Evolutionary conservation across 345 rosid genomes (phyloP).

Genomic region (Gossypium mustelinum): DNA sequence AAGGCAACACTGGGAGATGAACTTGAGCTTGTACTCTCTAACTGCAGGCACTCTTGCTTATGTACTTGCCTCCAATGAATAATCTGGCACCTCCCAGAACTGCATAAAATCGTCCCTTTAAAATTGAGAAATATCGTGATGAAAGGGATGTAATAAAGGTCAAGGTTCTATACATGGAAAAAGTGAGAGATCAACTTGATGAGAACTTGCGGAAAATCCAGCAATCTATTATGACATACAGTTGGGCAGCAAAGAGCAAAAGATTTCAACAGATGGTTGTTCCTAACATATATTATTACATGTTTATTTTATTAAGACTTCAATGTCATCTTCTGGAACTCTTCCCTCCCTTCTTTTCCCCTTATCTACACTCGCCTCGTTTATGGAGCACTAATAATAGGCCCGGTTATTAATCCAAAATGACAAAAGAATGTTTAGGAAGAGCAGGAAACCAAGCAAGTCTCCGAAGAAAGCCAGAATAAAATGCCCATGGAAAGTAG

Average conservation of each 20-base stretch:
- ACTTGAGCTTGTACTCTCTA: conserved; percentile 35
- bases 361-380: neutral
- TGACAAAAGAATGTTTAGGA: neutral
- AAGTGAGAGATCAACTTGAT: neutral
- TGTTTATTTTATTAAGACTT: neutral
- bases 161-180: conserved; percentile 1
- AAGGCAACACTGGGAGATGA: conserved; percentile 38
- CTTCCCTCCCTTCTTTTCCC: neutral
- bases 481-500: neutral
- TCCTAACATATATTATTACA: neutral
- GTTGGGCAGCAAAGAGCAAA: neutral
- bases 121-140: conserved; percentile 3
- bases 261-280: neutral
- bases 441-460: neutral
- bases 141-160: neutral
- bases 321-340: neutral
- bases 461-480: neutral
- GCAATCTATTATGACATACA: neutral
- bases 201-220: neutral
- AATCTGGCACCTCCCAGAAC: conserved; percentile 92
- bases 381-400: neutral
- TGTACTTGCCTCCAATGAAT: conserved; percentile 89
- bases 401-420: neutral
- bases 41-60: conserved; percentile 55
- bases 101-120: conserved; percentile 27